Evolutionary conservation across 352 stramenopile species (phyloP).

Genomic region (Globisporangium abappressorium): DNA sequence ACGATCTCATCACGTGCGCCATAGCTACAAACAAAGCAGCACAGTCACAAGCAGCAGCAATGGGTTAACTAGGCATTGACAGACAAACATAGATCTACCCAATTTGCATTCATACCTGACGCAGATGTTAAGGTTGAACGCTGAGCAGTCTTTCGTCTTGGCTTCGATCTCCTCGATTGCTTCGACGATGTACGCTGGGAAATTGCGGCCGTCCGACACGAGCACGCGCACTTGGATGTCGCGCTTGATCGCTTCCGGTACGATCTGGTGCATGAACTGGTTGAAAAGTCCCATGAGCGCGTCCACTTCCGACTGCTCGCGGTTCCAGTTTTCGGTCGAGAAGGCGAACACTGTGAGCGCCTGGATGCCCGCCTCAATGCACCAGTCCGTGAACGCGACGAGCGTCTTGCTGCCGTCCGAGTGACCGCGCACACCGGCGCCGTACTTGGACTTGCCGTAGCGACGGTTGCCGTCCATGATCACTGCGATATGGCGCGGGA

Average conservation of each 20-base stretch:
- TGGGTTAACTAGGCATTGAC: neutral
- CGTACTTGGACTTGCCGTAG: conserved; percentile 88
- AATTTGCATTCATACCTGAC: conserved; percentile 43
- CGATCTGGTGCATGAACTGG: conserved; percentile 93
- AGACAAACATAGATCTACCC: neutral
- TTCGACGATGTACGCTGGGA: conserved; percentile 62
- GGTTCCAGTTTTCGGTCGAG: conserved; percentile 96
- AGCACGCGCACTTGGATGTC: conserved; percentile 90
- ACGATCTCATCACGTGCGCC: conserved; percentile 95
- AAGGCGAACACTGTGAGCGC: conserved; percentile 95
- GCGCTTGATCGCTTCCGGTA: conserved; percentile 88
- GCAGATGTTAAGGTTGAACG: conserved; percentile 83
- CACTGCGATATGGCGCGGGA: conserved; percentile 90
- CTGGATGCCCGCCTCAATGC: conserved; percentile 87
- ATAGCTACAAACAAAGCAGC: conserved; percentile 71
- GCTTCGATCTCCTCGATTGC: conserved; percentile 82
- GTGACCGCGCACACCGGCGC: conserved; percentile 84
- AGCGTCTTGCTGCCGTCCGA: conserved; percentile 94
- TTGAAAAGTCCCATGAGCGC: conserved; percentile 94
- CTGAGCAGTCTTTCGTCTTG: conserved; percentile 83
- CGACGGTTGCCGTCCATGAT: conserved; percentile 97
- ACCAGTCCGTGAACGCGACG: conserved; percentile 96
- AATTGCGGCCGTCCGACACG: conserved; percentile 76
- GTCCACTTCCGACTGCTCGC: conserved; percentile 85
- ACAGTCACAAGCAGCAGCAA: neutral